Evolutionary conservation across 805 yeast species (phyloP), one percentile per base, ranked within the genome.

Genomic region (Zygosaccharomyces rouxii): DNA sequence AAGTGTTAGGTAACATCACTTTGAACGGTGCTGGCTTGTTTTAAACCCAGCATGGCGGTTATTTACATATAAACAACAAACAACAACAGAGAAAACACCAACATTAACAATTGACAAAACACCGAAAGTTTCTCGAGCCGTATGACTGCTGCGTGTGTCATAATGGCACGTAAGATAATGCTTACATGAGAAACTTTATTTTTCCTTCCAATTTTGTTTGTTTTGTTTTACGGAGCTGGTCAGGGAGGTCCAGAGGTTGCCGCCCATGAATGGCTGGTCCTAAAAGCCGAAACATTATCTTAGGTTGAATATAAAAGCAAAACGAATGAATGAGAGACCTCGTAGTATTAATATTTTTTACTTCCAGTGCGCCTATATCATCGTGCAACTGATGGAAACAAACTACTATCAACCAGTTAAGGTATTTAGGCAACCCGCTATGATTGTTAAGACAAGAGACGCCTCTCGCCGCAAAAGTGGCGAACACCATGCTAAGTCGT

Each of bases 371-470:
- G 21, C 10, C 14, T 14, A 16, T 14, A 14, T 4, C 19, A 6
- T 33, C 21, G 21, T 33, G 19, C 10, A 38, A 49, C 38, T 28
- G 29, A 46, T 37, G 53, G 33, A 47, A 28, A 45, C 54, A 25
- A 49, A 50, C 13, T 60, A 52, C 35, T 63, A 62, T 38, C 51
- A 50, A 47, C 64, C 67, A n/a, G 46, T 53, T 4, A 56, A 51
- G 35, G 53, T 62, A 9, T 63, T 62, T 44, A 55, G 66, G 29
- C 65, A 62, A 29, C 59, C 62, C 9, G 64, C 65, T 6, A 54
- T 62, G 10, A 29, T 38, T 26, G 47, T 55, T 1, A 55, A 57
- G 43, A 63, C 57, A 35, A 47, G 51, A 28, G 18, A 22, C n/a
- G 14, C 26, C 10, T 10, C 29, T 18, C 19, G 35, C 19, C 38